Conservation (phyloP, 768 basidiomycete genomes). For the Rhizopogon sp. region DNA sequence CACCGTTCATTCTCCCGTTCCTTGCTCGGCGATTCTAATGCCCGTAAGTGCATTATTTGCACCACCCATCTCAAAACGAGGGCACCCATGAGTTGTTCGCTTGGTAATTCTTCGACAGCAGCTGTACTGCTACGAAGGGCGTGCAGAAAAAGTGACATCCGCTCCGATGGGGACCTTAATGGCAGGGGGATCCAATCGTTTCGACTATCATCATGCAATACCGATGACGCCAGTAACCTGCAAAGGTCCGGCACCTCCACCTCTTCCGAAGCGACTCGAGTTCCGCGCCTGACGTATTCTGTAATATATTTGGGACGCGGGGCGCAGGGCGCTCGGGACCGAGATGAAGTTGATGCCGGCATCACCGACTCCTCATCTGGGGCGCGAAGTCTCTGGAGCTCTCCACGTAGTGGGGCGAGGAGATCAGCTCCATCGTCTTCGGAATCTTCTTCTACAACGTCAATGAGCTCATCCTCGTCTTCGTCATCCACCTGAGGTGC, state of each 20-base stretch:
- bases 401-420: conserved; percentile 66
- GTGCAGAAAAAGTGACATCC: conserved; percentile 51
- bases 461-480: conserved; percentile 58
- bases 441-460: conserved; percentile 57
- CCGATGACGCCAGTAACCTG: conserved; percentile 39
- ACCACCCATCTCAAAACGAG: conserved; percentile 64
- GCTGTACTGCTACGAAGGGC: conserved; percentile 50
- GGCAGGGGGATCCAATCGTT: conserved; percentile 39
- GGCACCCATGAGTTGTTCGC: conserved; percentile 42
- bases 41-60: conserved; percentile 43
- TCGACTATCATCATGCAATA: conserved; percentile 17
- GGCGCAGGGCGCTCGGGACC: conserved; percentile 16
- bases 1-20: conserved; percentile 67
- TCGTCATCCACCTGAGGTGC: conserved; percentile 34
- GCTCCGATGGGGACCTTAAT: conserved; percentile 42
- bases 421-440: conserved; percentile 44
- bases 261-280: conserved; percentile 54
- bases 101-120: conserved; percentile 40
- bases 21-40: conserved; percentile 43
- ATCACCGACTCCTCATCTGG: conserved; percentile 30
- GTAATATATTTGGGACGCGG: conserved; percentile 24
- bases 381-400: conserved; percentile 51
- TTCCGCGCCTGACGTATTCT: conserved; percentile 70
- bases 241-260: conserved; percentile 47
- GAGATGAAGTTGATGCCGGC: conserved; percentile 27